Conservation (phyloP, 148 eudicot genomes). For the Polygonum aviculare region DNA sequence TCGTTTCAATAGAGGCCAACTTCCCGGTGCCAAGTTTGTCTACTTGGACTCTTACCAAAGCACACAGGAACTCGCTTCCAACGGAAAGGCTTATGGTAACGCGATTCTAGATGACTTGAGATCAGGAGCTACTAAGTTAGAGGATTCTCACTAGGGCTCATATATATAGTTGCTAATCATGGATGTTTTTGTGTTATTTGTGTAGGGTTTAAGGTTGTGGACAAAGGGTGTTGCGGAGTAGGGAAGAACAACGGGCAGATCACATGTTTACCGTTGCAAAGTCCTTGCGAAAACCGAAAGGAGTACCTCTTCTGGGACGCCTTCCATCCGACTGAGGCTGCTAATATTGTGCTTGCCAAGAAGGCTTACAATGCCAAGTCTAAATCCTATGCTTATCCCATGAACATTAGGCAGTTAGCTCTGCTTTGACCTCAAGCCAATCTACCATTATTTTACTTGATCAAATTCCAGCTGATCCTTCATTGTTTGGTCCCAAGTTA, state of each 20-base stretch:
- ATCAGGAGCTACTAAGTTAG: too few species aligned
- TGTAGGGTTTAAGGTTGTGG: slow-evolving; percentile 60
- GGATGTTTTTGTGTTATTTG: background rate
- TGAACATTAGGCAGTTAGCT: slow-evolving; percentile 43
- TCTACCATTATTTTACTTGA: background rate
- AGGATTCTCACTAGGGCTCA: too few species aligned
- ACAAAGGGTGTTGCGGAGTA: slow-evolving; percentile 82
- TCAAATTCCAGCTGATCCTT: background rate
- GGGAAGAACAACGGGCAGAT: slow-evolving; percentile 88
- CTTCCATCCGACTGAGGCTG: slow-evolving; percentile 57
- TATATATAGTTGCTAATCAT: background rate
- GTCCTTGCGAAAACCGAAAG: slow-evolving; percentile 43
- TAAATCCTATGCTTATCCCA: slow-evolving; percentile 41
- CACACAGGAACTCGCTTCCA: slow-evolving; percentile 32
- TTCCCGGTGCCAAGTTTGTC: slow-evolving; percentile 65
- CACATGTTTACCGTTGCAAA: slow-evolving; percentile 58
- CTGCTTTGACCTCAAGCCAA: slow-evolving; percentile 19
- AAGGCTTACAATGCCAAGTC: slow-evolving; percentile 38
- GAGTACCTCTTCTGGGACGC: slow-evolving; percentile 65
- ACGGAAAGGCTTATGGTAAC: slow-evolving; percentile 46
- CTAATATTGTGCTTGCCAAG: slow-evolving; percentile 35
- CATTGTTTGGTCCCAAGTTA: background rate
- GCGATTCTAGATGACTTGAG: too few species aligned
- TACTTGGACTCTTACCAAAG: slow-evolving; percentile 45
- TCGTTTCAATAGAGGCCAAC: slow-evolving; percentile 37